Base-by-base conservation (phyloP, 2,329 filamentous ascomycete genomes). In the Diaporthe sp. region DNA sequence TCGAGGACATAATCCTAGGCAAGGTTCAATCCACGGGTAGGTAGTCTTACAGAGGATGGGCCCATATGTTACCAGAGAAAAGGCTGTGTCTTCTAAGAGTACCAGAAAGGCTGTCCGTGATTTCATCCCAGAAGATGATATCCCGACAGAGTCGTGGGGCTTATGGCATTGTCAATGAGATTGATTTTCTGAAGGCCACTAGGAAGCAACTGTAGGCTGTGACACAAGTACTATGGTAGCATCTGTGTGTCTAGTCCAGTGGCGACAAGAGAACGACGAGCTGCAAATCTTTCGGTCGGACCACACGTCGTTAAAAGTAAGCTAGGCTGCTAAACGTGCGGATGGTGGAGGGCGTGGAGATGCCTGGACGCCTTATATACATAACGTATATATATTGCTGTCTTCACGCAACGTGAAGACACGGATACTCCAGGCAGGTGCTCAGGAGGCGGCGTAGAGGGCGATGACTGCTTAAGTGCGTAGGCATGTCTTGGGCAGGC, bases 361-460 rank as follows among this genome's bases (percentile, higher is more conserved):
- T 39, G 37, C 12, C 10, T 10, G 37, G 10, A 98, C 80, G 87
- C 98, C 7, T 81, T 94, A 97, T 13, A 25, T 13, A 8, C n/a
- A 51, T 25, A 37, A 37, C 7, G 2, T 31, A 42, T 25, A 28
- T 13, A 28, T 9, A 19, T 25, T 8, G 93, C 98, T 0, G 95
- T 98, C 0, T 93, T 99, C 67, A 95, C 97, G 0, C 91, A 94
- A 46, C 93, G 87, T 0, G 96, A 96, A 0, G 95, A 98, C 80
- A 89, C 93, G n/a, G 95, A 98, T 77, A 86, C 98, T 37, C 92
- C 96, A 1, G 95, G 94, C 80, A 98, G 98, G 96, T 95, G 97
- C 78, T 98, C 96, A 4, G 97, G 97, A 2, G 97, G 97, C 0
- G 97, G 99, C 81, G 89, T 98, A 0, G 97, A 99, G 81, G 97